phyloP scores from a whole-genome alignment of 192 early-diverging fungal genomes.

The Diversispora epigaea region DNA sequence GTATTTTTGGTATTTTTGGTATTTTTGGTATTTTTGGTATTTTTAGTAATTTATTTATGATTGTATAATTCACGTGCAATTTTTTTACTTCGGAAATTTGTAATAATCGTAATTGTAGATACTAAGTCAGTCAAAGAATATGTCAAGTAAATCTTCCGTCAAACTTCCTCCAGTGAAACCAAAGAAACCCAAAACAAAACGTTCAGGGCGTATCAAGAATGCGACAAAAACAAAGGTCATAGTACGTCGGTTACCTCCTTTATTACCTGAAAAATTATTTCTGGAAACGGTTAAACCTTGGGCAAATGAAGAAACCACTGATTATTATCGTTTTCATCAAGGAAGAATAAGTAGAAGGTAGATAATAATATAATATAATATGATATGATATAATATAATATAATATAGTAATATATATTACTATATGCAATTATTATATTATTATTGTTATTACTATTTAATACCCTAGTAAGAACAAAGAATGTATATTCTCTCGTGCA shows the following conservation, averaged over 20 bases:
- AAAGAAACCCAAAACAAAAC: conserved; percentile 34
- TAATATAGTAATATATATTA: neutral
- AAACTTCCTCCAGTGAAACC: neutral
- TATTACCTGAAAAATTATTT: conserved; percentile 71
- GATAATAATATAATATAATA: too few relatives aligned
- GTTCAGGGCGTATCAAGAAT: conserved; percentile 38
- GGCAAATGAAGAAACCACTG: conserved; percentile 46
- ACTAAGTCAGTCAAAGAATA: too few relatives aligned
- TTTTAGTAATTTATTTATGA: too few relatives aligned
- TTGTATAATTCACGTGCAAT: too few relatives aligned
- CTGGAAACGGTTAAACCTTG: conserved; percentile 59
- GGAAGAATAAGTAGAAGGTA: conserved; percentile 80
- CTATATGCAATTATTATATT: neutral
- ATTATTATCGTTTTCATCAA: conserved; percentile 56
- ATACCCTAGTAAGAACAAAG: conserved; percentile 67
- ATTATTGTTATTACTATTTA: neutral
- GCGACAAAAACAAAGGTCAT: conserved; percentile 66
- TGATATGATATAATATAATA: neutral
- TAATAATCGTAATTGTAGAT: too few relatives aligned
- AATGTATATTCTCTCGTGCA: conserved; percentile 65
- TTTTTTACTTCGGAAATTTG: too few relatives aligned
- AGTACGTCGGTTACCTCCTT: conserved; percentile 73
- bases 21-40: too few relatives aligned
- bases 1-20: too few relatives aligned
- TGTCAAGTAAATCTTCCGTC: too few relatives aligned